phyloP scores from a whole-genome alignment of 257 asterid genomes.

The Ligustrum vulgare region DNA sequence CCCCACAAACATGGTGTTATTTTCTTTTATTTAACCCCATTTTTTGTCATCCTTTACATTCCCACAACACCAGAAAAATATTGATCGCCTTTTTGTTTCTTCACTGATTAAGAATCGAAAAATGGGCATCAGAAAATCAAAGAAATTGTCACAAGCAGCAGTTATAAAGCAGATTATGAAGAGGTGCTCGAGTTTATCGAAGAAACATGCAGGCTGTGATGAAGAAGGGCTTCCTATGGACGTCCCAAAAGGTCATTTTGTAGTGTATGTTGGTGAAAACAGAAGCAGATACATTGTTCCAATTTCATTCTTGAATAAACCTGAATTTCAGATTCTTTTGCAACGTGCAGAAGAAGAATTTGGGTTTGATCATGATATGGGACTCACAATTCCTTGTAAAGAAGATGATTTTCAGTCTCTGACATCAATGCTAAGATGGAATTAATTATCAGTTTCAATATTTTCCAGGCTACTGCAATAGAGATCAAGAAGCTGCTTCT shows the following conservation, averaged over 20 bases:
- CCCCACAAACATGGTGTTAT: constrained; percentile 54
- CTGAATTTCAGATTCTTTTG: constrained; percentile 41
- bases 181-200: constrained; percentile 55
- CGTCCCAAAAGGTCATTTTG: constrained; percentile 63
- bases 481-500: constrained; percentile 10
- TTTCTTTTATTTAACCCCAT: constrained; percentile 7
- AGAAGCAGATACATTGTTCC: constrained; percentile 51
- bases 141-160: constrained; percentile 50
- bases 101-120: neutral
- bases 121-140: constrained; percentile 48
- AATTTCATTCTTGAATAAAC: constrained; percentile 37
- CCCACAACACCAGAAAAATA: constrained; percentile 29
- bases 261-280: constrained; percentile 55
- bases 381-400: constrained; percentile 56
- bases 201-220: constrained; percentile 29
- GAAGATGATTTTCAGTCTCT: constrained; percentile 46
- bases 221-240: constrained; percentile 52
- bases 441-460: neutral
- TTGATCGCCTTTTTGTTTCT: neutral
- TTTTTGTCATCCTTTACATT: constrained; percentile 15
- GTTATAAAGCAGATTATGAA: constrained; percentile 52
- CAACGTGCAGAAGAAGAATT: constrained; percentile 59
- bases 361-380: constrained; percentile 63
- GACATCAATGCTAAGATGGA: constrained; percentile 36
- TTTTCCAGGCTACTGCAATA: neutral